These are phyloP conservation scores for Pseudozyma flocculosa DNA, from an alignment of 1,284 basidiomycete genomes.

Conservation along the genomic window DNA sequence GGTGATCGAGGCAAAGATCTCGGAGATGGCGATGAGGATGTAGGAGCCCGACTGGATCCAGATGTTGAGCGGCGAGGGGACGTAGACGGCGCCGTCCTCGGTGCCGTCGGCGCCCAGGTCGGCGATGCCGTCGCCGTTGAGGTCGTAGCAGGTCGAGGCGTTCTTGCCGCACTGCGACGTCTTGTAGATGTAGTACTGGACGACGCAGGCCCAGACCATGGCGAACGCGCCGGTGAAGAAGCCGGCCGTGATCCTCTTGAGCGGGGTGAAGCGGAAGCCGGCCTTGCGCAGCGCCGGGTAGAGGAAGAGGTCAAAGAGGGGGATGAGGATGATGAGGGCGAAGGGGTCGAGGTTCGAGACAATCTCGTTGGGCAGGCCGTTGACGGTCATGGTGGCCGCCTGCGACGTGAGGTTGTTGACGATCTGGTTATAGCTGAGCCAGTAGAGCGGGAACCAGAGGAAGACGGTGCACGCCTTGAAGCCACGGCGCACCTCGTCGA, in stretches of 20 bases:
- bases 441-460: slow-evolving; percentile 66
- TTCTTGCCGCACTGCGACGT: slow-evolving; percentile 63
- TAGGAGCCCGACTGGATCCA: slow-evolving; percentile 61
- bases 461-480: slow-evolving; percentile 84
- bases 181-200: slow-evolving; percentile 63
- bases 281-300: slow-evolving; percentile 73
- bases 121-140: slow-evolving; percentile 28
- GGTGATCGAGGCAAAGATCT: slow-evolving; percentile 81
- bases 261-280: slow-evolving; percentile 67
- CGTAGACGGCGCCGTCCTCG: slow-evolving; percentile 8
- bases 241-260: slow-evolving; percentile 69
- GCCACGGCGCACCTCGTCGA: slow-evolving; percentile 78
- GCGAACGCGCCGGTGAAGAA: slow-evolving; percentile 64
- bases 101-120: slow-evolving; percentile 20
- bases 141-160: slow-evolving; percentile 56
- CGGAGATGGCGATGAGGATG: slow-evolving; percentile 61
- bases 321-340: slow-evolving; percentile 60
- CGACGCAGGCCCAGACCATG: slow-evolving; percentile 68
- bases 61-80: slow-evolving; percentile 40
- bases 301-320: slow-evolving; percentile 62
- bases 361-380: slow-evolving; percentile 76
- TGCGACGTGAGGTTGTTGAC: slow-evolving; percentile 70
- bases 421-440: slow-evolving; percentile 61
- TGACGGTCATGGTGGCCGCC: slow-evolving; percentile 62
- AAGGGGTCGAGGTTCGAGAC: slow-evolving; percentile 78